A percentile compares a stretch with the other conserved stretches of the same genome.
Conservation (phyloP, 805 yeast species). For the Teunomyces lycoperdinae region DNA sequence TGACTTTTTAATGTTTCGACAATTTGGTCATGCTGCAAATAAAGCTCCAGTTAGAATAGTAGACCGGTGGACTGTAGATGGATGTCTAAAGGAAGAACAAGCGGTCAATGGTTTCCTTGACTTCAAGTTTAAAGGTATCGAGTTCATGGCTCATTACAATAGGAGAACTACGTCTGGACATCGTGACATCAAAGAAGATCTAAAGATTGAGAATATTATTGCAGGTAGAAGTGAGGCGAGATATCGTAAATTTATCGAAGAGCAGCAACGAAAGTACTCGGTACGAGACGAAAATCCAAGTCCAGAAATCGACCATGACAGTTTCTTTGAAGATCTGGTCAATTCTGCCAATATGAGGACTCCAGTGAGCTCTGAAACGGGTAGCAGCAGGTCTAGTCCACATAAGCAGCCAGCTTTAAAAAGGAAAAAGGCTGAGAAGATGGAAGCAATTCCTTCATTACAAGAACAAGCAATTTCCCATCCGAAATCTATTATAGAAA, state of each 20-base stretch:
- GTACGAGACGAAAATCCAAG: neutral
- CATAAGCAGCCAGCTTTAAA: slow-evolving; percentile 5
- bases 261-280: slow-evolving; percentile 22
- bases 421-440: neutral
- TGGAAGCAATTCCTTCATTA: neutral
- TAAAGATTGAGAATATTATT: slow-evolving; percentile 23
- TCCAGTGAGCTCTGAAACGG: neutral
- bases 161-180: neutral
- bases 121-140: slow-evolving; percentile 9
- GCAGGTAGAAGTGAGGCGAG: slow-evolving; percentile 24
- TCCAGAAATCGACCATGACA: neutral
- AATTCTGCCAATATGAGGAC: neutral
- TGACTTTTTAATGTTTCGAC: slow-evolving; percentile 12
- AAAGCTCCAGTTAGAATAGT: slow-evolving; percentile 21
- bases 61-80: slow-evolving; percentile 32
- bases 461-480: neutral
- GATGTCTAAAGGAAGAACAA: slow-evolving; percentile 27
- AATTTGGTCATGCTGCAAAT: slow-evolving; percentile 13
- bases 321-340: neutral
- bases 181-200: slow-evolving; percentile 11
- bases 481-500: neutral
- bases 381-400: neutral
- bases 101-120: slow-evolving; percentile 14
- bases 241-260: slow-evolving; percentile 19
- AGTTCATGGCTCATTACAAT: slow-evolving; percentile 6